A percentile compares a stretch with the other conserved stretches of the same genome.
Evolutionary conservation across 2,329 filamentous ascomycete genomes (phyloP).

Genomic region (Xylaria sp.): DNA sequence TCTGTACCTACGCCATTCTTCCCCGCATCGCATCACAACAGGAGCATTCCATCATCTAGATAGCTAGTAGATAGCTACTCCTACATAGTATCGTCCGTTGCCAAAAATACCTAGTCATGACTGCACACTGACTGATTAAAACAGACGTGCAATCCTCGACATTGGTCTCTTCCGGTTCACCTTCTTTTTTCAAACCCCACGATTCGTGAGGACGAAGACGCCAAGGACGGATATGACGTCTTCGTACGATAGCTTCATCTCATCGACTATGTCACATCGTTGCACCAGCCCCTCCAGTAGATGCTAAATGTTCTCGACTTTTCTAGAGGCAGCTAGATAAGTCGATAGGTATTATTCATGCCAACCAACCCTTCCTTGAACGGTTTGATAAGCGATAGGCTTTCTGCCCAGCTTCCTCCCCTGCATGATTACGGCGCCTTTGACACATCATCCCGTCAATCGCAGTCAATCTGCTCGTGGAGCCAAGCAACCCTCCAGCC

Average conservation of each 20-base stretch:
- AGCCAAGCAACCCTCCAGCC: neutral
- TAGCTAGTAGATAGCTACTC: too few species aligned
- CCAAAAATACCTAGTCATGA: too few species aligned
- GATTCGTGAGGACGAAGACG: neutral
- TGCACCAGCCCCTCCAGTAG: neutral
- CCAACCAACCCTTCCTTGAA: neutral
- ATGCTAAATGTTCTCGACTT: neutral
- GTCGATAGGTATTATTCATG: neutral
- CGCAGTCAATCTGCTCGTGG: too few species aligned
- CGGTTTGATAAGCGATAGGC: neutral
- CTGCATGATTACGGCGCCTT: neutral
- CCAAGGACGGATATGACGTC: conserved; percentile 12
- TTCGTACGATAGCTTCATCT: neutral
- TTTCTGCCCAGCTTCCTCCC: neutral
- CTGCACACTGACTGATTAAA: too few species aligned
- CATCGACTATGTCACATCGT: neutral
- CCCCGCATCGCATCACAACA: too few species aligned
- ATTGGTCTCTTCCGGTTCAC: too few species aligned
- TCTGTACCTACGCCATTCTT: neutral
- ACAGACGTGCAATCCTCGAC: too few species aligned
- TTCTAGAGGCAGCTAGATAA: neutral
- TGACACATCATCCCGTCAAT: neutral
- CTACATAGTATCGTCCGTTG: too few species aligned
- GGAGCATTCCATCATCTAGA: too few species aligned
- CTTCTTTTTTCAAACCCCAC: too few species aligned